phyloP scores from a whole-genome alignment of 2,329 filamentous ascomycete species.

The Claviceps sorghi region DNA sequence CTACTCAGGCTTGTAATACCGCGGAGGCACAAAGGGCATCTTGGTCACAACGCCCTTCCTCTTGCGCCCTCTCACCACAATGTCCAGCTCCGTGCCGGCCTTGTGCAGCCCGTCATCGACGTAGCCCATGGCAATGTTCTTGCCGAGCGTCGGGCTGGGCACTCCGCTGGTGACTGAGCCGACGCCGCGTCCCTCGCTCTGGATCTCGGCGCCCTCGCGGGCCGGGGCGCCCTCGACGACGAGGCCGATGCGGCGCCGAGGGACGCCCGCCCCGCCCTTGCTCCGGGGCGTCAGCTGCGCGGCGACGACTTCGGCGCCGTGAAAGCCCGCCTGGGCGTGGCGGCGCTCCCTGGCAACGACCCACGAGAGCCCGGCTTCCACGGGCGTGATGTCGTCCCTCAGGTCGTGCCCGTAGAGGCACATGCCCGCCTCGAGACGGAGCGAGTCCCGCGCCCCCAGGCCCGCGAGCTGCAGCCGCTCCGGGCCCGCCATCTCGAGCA shows the following conservation, averaged over 20 bases:
- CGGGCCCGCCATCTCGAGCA: constrained; percentile 50
- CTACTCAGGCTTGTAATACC: constrained; percentile 41
- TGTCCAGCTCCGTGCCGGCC: constrained; percentile 64
- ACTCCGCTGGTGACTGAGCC: constrained; percentile 80
- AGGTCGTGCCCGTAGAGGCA: constrained; percentile 99
- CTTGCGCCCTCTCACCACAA: constrained; percentile 62
- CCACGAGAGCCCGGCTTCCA: constrained; percentile 51
- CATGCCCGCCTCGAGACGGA: constrained; percentile 93
- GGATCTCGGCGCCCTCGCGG: constrained; percentile 72
- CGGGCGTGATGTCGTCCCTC: constrained; percentile 54
- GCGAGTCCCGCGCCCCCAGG: constrained; percentile 77
- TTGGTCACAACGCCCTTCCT: constrained; percentile 64
- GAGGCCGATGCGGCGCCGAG: constrained; percentile 64
- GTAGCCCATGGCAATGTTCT: constrained; percentile 96
- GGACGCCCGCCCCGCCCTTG: constrained; percentile 57
- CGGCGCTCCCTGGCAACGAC: constrained; percentile 69
- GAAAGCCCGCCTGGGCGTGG: constrained; percentile 52
- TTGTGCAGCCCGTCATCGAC: constrained; percentile 71
- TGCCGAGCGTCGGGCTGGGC: constrained; percentile 70
- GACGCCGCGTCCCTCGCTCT: constrained; percentile 50
- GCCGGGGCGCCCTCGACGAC: constrained; percentile 76
- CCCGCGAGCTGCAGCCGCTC: constrained; percentile 63
- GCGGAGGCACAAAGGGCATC: constrained; percentile 76
- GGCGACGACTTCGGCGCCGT: constrained; percentile 67
- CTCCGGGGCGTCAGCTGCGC: constrained; percentile 59